Base-by-base conservation (phyloP, 345 rosid genomes). In the Eucalyptus regnans region DNA sequence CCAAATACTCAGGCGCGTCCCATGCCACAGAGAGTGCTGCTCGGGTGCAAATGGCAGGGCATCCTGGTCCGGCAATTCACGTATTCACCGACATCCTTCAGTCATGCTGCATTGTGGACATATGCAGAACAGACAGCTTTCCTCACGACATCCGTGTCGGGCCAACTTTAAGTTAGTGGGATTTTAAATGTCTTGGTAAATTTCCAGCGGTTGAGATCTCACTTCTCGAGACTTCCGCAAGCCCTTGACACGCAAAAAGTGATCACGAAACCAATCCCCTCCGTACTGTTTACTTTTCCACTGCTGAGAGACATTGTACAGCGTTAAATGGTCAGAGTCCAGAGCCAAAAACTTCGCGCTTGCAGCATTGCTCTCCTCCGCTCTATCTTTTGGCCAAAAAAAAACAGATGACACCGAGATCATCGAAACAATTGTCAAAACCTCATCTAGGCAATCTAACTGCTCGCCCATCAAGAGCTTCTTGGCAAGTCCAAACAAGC, bases 401-500 rank as follows among this genome's bases (percentile, higher is more conserved):
- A 97, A 98, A 79, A 98, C 99, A 1, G 99, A 97, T 31, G 99
- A 99, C 87, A 98, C 99, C 49, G 99, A 96, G 88, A 98, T 97
- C 99, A 97, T 97, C 4, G 99, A 98, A 84, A 98, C 99, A 83
- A 98, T 96, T 11, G 99, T 98, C 94, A 98, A 91, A 87, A 98
- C 99, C 94, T 97, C 99, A 50, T 98, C 93, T 86, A 97, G 52
- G 90, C 99, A 98, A 48, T 89, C 94, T 29, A 97, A 93, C 89
- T 91, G 94, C 87, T 95, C 97, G 43, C 99, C 99, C 94, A 95
- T 98, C 92, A 98, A 93, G 51, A 96, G 96, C 99, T 97, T 98
- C 96, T 98, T 98, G 37, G 99, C 99, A 86, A 98, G 98, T 98
- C 99, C 99, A 98, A 25, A 99, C 99, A 46, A 97, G 94, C 79